Evolutionary conservation across 352 stramenopile genomes (phyloP).

Genomic region (Pythium sp.): DNA sequence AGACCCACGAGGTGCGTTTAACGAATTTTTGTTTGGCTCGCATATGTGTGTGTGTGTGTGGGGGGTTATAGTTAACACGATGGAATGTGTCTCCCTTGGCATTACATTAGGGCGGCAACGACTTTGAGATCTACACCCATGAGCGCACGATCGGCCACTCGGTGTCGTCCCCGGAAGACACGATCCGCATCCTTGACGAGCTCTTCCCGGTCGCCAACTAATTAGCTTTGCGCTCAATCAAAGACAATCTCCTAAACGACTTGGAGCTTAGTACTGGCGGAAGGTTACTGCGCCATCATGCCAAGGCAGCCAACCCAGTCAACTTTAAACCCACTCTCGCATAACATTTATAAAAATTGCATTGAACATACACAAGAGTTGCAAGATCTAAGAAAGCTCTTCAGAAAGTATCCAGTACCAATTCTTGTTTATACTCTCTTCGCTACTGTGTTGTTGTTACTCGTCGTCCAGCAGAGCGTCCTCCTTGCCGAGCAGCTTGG

Average conservation of each 20-base stretch:
- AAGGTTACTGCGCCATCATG: not conserved
- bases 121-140: slow-evolving; percentile 98
- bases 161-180: slow-evolving; percentile 96
- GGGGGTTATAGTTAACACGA: not conserved
- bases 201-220: slow-evolving; percentile 87
- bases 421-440: not conserved
- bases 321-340: no score
- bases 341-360: not conserved
- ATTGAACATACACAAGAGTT: not conserved
- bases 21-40: not conserved
- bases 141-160: slow-evolving; percentile 97
- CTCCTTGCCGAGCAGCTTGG: slow-evolving; percentile 79
- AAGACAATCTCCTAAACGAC: not conserved
- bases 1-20: slow-evolving; percentile 90
- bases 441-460: not conserved
- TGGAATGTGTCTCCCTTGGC: not conserved
- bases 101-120: slow-evolving; percentile 91
- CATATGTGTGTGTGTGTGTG: not conserved
- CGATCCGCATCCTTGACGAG: slow-evolving; percentile 94
- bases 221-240: not conserved
- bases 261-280: not conserved
- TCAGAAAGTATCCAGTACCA: not conserved
- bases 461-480: slow-evolving; percentile 38
- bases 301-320: not conserved
- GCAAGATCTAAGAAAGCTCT: not conserved